Percentiles rank a stretch among this genome's conserved stretches.
phyloP scores from a whole-genome alignment of 192 early-diverging fungal species.

The Backusella psychrophila region DNA sequence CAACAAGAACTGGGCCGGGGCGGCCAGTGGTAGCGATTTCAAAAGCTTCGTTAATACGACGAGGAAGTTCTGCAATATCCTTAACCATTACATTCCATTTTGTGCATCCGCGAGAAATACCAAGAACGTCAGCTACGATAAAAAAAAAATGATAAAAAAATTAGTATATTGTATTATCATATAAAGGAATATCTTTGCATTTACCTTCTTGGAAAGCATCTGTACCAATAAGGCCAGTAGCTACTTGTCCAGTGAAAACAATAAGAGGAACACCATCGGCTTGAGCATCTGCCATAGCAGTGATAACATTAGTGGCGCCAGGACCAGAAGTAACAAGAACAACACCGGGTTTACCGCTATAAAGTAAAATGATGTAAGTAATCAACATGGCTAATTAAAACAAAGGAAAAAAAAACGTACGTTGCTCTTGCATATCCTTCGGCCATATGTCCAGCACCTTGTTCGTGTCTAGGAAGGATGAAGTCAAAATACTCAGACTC shows the following conservation, averaged over 20 bases:
- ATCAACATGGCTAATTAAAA: neutral
- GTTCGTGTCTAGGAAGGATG: slow-evolving; percentile 95
- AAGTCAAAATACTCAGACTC: slow-evolving; percentile 95
- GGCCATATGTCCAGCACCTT: slow-evolving; percentile 98
- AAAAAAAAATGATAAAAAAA: neutral
- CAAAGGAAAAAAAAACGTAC: slow-evolving; percentile 34
- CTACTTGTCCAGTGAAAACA: slow-evolving; percentile 95
- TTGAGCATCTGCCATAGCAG: slow-evolving; percentile 96
- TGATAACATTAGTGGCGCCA: slow-evolving; percentile 97
- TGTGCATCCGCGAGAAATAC: slow-evolving; percentile 94
- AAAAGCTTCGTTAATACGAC: slow-evolving; percentile 98
- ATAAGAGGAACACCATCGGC: slow-evolving; percentile 94
- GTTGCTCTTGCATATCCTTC: slow-evolving; percentile 94
- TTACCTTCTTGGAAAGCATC: slow-evolving; percentile 94
- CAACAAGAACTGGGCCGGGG: slow-evolving; percentile 95
- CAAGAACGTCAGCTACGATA: slow-evolving; percentile 81
- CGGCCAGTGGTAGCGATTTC: slow-evolving; percentile 94
- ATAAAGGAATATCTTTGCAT: neutral
- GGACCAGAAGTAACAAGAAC: slow-evolving; percentile 89
- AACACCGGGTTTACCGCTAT: slow-evolving; percentile 74
- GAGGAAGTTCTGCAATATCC: slow-evolving; percentile 91
- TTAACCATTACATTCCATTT: slow-evolving; percentile 99
- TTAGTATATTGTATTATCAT: neutral
- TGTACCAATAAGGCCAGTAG: slow-evolving; percentile 84
- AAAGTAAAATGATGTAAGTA: neutral